A percentile compares a stretch with the other conserved stretches of the same genome.
These are phyloP conservation scores for Ophiostoma piceae DNA, from an alignment of 2,329 filamentous ascomycete genomes.

Conservation along the genomic window DNA sequence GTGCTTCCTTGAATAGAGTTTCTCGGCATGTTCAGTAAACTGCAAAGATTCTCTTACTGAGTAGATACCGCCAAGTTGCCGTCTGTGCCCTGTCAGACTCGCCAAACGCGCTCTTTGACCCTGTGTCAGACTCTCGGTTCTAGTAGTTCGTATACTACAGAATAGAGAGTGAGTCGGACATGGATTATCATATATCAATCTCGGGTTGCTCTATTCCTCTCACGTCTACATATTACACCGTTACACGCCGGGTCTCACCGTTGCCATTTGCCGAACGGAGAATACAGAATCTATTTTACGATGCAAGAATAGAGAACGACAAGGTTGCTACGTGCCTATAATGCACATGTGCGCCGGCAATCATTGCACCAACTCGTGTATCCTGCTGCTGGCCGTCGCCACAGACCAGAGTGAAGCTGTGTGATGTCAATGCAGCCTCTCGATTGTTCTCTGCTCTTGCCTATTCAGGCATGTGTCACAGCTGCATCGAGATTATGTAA, in stretches of 20 bases:
- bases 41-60: no score
- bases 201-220: no score
- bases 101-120: not conserved
- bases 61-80: not conserved
- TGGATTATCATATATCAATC: not conserved
- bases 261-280: constrained; percentile 3
- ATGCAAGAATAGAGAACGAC: not conserved
- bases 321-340: not conserved
- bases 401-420: not conserved
- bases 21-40: not conserved
- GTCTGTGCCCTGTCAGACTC: not conserved
- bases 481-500: not conserved
- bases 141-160: not conserved
- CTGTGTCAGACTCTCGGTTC: not conserved
- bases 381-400: not conserved
- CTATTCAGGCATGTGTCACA: constrained; percentile 1
- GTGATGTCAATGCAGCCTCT: not conserved
- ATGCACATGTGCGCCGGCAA: not conserved
- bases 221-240: no score
- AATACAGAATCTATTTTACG: not conserved
- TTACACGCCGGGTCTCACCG: constrained; percentile 8
- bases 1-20: not conserved
- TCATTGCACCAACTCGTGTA: not conserved
- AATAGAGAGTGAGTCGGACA: not conserved
- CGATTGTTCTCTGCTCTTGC: constrained; percentile 1